These are phyloP conservation scores for Geotrichum reessii DNA, from an alignment of 1,139 yeast species.

Conservation along the genomic window DNA sequence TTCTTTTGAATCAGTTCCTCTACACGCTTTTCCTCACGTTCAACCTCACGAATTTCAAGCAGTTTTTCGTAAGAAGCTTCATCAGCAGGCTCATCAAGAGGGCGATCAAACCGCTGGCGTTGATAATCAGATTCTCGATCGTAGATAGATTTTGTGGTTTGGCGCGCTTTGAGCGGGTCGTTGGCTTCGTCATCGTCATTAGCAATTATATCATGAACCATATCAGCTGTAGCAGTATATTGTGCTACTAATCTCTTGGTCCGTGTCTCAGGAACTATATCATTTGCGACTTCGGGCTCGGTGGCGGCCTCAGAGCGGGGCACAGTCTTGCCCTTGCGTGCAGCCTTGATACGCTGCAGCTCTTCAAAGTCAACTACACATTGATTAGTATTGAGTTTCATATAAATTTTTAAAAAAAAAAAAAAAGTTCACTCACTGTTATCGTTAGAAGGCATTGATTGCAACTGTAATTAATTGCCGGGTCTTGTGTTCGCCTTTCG, in stretches of 20 bases:
- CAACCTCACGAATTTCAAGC: slow-evolving; percentile 33
- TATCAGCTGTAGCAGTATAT: slow-evolving; percentile 32
- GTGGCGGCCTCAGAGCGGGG: not conserved
- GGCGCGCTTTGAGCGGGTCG: slow-evolving; percentile 38
- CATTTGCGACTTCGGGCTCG: slow-evolving; percentile 1
- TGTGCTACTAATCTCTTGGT: slow-evolving; percentile 27
- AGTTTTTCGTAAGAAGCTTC: slow-evolving; percentile 27
- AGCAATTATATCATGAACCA: slow-evolving; percentile 33
- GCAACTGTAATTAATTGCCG: not conserved
- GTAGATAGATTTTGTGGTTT: slow-evolving; percentile 32
- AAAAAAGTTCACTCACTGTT: not conserved
- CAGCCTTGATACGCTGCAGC: slow-evolving; percentile 7
- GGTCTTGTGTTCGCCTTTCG: not conserved
- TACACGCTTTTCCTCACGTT: slow-evolving; percentile 33
- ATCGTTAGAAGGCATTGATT: not conserved
- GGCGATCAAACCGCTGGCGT: slow-evolving; percentile 38
- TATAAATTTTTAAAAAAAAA: no score
- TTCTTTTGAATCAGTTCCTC: slow-evolving; percentile 27
- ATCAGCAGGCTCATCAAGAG: slow-evolving; percentile 29
- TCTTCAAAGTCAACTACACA: slow-evolving; percentile 12
- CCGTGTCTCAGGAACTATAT: slow-evolving; percentile 12
- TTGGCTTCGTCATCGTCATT: slow-evolving; percentile 29
- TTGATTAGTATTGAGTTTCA: not conserved
- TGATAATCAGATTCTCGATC: slow-evolving; percentile 43
- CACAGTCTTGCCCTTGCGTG: slow-evolving; percentile 9